Base-by-base conservation (phyloP, 2,329 filamentous ascomycete genomes). In the Nemania abortiva region DNA sequence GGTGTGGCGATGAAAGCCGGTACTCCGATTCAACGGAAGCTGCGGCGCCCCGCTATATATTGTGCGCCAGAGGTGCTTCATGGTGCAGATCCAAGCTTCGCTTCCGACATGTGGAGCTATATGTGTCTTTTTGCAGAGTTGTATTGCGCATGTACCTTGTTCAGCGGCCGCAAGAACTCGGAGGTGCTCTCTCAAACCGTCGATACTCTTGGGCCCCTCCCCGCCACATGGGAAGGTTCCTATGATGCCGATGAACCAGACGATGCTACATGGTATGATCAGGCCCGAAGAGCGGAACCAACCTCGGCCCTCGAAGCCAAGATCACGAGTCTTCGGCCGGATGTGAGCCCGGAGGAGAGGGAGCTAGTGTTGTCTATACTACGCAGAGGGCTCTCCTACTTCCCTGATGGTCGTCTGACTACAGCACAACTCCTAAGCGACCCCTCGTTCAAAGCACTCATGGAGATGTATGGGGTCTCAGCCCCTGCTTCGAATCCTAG, bases 91-190 rank as follows among this genome's bases (percentile, higher is more conserved):
- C 50, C 50, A 13, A 53, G 50, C 15, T 53, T 31, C 13, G 50
- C 50, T 7, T 29, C 22, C 15, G 50, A 53, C n/a, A 53, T 53
- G 50, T 53, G 50, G 50, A 53, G 50, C 24, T 53, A 53, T n/a
- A 53, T 53, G 50, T 53, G 50, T n/a, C 13, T 53, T 15, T 53
- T 53, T 20, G 50, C 50, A 6, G 27, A 27, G 50, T 31, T 53
- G n/a, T 53, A 53, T n/a, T 31, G 22, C 29, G 50, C 22, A 6
- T 31, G 50, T 31, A 1, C 50, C 24, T 53, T 53, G 10, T 53
- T 53, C 27, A 31, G 50, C 15, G 22, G 22, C 18, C 7, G 6
- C 29, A 22, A 20, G 5, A 53, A 31, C 15, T 31, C 22, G 29
- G 27, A 29, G 11, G 27, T 53, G 50, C 50, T 27, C 13, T 53